Base-by-base conservation (phyloP, 179 eudicot species). In the Monotropa hypopitys region DNA sequence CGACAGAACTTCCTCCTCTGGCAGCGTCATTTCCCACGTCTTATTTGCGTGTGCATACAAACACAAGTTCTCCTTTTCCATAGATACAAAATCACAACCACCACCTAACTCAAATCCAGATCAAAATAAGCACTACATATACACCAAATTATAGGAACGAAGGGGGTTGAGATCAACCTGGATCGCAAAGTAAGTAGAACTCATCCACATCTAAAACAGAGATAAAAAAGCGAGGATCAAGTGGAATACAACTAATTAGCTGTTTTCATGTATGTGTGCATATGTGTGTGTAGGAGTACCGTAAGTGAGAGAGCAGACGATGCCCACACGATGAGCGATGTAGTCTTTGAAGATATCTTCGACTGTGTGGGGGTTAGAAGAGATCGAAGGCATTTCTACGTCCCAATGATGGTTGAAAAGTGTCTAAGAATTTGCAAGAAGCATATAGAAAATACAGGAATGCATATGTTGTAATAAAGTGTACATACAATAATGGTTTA, bases 291-390 rank as follows among this genome's bases (percentile, higher is more conserved):
- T 70, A 47, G 74, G 20, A 26, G 40, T 70, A 70, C 74, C 74
- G 56, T 46, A 0, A 47, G 74, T 70, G 74, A 70, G 74, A 50
- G 74, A 38, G 23, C 74, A 56, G 40, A 70, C 74, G 74, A 47
- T 38, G 56, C 74, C 74, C 40, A 56, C 74, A 21, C 74, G 74
- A 3, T 56, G 74, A 47, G 56, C 74, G 57, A 56, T 46, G 56
- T 70, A 70, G 74, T 70, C 74, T 28, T 70, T 70, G 72, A 42
- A 69, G 51, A 69, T 69, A 51, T 69, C 72, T 69, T 69, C 72
- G 72, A 69, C 51, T 8, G 74, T 70, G 15, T 21, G 74, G 40
- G 74, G 74, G 9, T 56, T 70, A n/a, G 56, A 70, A 70, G 74
- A 70, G 74, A 47, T 70, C 56, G 74, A 70, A 70, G 74, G n/a